Evolutionary conservation across 2,329 filamentous ascomycete genomes (phyloP), one percentile per base, ranked within the genome.

Genomic region (Ampelomyces quisqualis): DNA sequence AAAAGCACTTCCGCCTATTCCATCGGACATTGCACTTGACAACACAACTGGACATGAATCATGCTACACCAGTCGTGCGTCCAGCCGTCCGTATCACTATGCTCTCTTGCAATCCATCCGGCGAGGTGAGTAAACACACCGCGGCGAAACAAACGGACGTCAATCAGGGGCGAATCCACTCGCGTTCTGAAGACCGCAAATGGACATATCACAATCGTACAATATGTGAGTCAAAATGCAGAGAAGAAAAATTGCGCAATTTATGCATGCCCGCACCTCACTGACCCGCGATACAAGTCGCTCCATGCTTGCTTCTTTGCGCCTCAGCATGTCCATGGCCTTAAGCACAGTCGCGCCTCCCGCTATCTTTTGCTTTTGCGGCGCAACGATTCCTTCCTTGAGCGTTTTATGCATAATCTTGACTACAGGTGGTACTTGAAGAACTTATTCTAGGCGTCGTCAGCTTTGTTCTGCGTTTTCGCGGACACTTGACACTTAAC

Each of bases 401-500:
- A 77, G 49, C 47, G 81, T 50, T 0, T 69, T 53, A 2, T 77
- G 77, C 55, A 83, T 73, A 36, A 82, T 78, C 10, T 78, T 75
- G 74, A 62, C 51, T 80, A 76, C 23, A 81, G 60, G 34, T 77
- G 73, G 32, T 79, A 64, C 44, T 74, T 78, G 64, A 80, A 77
- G 29, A 77, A 71, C 11, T 74, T 67, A 46, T 83, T 81, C 75
- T 82, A 26, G 3, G 3, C 7, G 18, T 3, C 22, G 19, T 53
- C 26, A 47, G 49, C 43, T 5, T 8, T 10, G 10, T 14, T 11
- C 15, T 3, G 3, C n/a, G n/a, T n/a, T n/a, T n/a, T n/a, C n/a
- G n/a, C n/a, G n/a, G n/a, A n/a, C n/a, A n/a, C n/a, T n/a, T n/a
- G n/a, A n/a, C n/a, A n/a, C n/a, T n/a, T n/a, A n/a, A n/a, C n/a